Base-by-base conservation (phyloP, 1,284 basidiomycete species). In the Fomitopsis betulina region DNA sequence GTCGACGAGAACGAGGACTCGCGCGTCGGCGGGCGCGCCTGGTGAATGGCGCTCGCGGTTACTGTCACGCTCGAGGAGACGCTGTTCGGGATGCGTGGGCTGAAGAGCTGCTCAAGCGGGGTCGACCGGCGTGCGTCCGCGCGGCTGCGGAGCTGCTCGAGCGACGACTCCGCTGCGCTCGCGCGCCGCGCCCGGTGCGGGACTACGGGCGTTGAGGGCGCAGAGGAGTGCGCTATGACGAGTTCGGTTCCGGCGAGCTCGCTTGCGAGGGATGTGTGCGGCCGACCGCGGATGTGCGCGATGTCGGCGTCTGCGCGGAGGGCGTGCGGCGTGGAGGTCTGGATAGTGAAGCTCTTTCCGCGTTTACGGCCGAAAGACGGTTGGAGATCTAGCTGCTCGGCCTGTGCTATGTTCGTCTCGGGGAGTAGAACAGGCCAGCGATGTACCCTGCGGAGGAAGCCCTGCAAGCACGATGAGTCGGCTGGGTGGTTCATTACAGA, bases 371-470 rank as follows among this genome's bases (percentile, higher is more conserved):
- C 64, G 33, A 66, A 61, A 1, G 64, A 63, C 2, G 59, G 60
- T 52, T 59, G 57, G 4, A 43, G 38, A 2, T 53, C 39, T 3
- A 53, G 62, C 3, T 55, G 56, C 7, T 65, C 63, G 1, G 27
- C 39, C n/a, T 50, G 50, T 21, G 56, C 60, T 17, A 53, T 43
- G 51, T n/a, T 40, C 38, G 32, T 50, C 25, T 50, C 66, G 25
- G 53, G 57, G 33, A 87, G 75, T 43, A 91, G 79, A 39, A 97
- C 78, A 0, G 97, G 97, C 82, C 92, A 99, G 17, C 95, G 86
- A 70, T 98, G 94, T 0, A 98, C 89, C 39, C 97, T 81, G 7
- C 93, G 86, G 13, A 99, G 79, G 69, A 98, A 99, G 0, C 95
- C 96, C 89, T 90, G 59, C 10, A 53, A 3, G 42, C 33, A 32